Evolutionary conservation across 2,329 filamentous ascomycete species (phyloP).

Genomic region (Penicillium sp.): DNA sequence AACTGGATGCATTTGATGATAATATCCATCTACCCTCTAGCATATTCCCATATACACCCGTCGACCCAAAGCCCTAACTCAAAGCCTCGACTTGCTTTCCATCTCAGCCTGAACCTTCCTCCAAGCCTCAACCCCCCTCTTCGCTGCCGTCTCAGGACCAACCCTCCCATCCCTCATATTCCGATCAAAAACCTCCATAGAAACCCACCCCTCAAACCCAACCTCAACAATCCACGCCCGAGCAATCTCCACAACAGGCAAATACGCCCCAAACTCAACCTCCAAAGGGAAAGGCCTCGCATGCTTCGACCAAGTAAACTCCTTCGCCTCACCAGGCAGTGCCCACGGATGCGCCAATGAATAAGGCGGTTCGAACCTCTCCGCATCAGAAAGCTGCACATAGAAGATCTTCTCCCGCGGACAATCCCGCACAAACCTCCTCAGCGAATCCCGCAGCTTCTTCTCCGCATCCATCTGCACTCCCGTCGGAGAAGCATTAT

Average conservation of each 20-base stretch:
- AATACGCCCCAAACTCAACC: constrained; percentile 23
- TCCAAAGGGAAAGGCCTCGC: constrained; percentile 34
- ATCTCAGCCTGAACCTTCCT: constrained; percentile 15
- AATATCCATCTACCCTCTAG: background rate
- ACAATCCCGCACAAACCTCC: constrained; percentile 15
- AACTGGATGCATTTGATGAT: background rate
- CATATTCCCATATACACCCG: background rate
- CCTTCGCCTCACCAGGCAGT: constrained; percentile 25
- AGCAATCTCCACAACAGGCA: constrained; percentile 29
- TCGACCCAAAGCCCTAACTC: background rate
- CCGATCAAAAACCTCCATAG: constrained; percentile 34
- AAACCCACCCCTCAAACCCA: constrained; percentile 33
- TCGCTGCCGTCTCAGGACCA: constrained; percentile 1
- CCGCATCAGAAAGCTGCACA: constrained; percentile 38
- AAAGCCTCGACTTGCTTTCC: background rate
- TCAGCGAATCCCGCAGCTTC: constrained; percentile 24
- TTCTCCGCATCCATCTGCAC: constrained; percentile 20
- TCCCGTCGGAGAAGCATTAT: constrained; percentile 24
- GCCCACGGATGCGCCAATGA: constrained; percentile 31
- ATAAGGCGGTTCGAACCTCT: constrained; percentile 32
- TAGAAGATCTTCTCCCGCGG: constrained; percentile 35
- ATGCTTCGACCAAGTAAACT: constrained; percentile 32
- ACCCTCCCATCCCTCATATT: constrained; percentile 1
- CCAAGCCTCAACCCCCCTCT: constrained; percentile 18
- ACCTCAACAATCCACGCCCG: constrained; percentile 29